Evolutionary conservation across 2,329 filamentous ascomycete species (phyloP), one percentile per base, ranked within the genome.

Genomic region (Tympanopsis confertula): DNA sequence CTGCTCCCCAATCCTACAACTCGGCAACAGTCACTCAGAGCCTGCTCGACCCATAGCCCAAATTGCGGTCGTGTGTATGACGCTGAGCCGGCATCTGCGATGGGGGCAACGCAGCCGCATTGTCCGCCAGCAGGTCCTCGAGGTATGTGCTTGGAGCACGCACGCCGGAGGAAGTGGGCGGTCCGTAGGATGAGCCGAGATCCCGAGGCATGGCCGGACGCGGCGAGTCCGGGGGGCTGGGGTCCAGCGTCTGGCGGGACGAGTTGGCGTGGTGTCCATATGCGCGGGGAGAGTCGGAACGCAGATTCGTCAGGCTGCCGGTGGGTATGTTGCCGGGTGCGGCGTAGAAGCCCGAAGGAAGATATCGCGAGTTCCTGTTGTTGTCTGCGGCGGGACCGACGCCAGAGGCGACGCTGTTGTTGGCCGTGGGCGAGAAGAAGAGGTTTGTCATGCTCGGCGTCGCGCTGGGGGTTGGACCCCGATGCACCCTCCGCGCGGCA

Each of bases 371-470:
- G 41, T 74, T 76, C 38, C 88, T 80, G 45, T 73, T 73, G n/a
- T 52, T 52, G 47, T 74, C 74, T 35, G 61, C 62, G 28, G 68
- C 61, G 42, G 63, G 61, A 37, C 69, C 65, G 5, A 64, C 54
- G 22, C 67, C 69, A 4, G 76, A 75, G 35, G 66, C 61, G 44
- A 66, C 65, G 40, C 68, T 66, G 5, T 73, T 63, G 28, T 74
- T 76, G 2, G 88, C 88, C 0, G 91, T 96, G 1, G 91, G 91
- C 5, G 87, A 94, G 66, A 94, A 98, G 72, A 98, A 98, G 13
- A 96, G 69, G 44, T 82, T 85, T 26, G 76, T 76, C 48, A 71
- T 66, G 51, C 74, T 82, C 10, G 68, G 75, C 19, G 71, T 75
- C 37, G 62, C 62, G 7, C 72, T 73, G 2, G 68, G 68, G 20